Evolutionary conservation across 768 basidiomycete genomes (phyloP).

Genomic region (Termitomyces sp.): DNA sequence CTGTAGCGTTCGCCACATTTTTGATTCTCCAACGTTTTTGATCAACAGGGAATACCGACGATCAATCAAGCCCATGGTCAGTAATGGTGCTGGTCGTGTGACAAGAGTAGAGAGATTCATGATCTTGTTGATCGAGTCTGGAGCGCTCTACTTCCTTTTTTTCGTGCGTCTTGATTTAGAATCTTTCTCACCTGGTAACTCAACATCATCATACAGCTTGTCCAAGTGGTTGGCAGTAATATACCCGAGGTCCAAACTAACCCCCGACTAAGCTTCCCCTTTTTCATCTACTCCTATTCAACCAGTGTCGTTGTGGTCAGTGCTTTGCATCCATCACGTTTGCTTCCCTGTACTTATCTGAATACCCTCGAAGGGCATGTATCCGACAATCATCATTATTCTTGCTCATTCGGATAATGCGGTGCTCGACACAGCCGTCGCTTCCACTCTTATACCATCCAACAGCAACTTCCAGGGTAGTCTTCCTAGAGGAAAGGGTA

Average conservation of each 20-base stretch:
- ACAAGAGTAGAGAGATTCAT: conserved; percentile 11
- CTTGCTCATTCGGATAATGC: conserved; percentile 12
- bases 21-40: neutral
- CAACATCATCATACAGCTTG: neutral
- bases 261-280: conserved; percentile 4
- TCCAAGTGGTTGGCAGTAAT: conserved; percentile 12
- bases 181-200: neutral
- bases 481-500: neutral
- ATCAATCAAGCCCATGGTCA: conserved; percentile 10
- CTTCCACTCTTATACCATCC: conserved; percentile 8
- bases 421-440: conserved; percentile 9
- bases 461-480: neutral
- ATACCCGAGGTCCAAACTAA: neutral
- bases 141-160: conserved; percentile 13
- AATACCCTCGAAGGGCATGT: conserved; percentile 9
- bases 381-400: conserved; percentile 12
- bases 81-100: neutral
- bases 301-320: conserved; percentile 15
- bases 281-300: conserved; percentile 11
- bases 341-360: neutral
- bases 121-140: conserved; percentile 14
- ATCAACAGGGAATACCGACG: conserved; percentile 10
- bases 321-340: neutral
- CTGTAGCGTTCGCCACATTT: neutral
- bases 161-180: conserved; percentile 3